Base-by-base conservation (phyloP, 2,329 filamentous ascomycete species). In the Sarocladiaceae sp. region DNA sequence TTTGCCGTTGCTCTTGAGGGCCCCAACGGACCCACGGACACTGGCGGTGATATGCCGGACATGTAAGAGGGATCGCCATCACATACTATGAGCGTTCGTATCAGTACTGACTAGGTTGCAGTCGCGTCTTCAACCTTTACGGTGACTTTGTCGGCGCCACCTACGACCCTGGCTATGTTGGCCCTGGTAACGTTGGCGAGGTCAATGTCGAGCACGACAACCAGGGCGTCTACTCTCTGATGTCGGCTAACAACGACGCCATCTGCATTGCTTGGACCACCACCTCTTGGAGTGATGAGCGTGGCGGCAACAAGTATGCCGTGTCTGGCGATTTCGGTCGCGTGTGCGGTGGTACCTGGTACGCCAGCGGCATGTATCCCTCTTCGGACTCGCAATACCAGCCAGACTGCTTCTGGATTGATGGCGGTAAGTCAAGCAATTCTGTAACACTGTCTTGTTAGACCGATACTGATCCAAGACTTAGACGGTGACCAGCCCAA, bases 101-200 rank as follows among this genome's bases (percentile, higher is more conserved):
- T 21, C 21, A 23, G 41, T 20, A 43, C 26, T 31, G 31, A 45
- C 50, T 34, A 39, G 44, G 44, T 49, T 48, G 58, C 18, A 37
- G 59, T 15, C 53, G 56, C 1, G 47, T 56, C 6, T 59, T 50
- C 48, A 54, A 58, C 24, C 54, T 58, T 39, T 50, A 37, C 2
- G 56, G 53, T 11, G 48, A 46, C 3, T 56, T 53, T 33, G 41
- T 59, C 20, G 56, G 56, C 12, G 50, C 48, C n/a, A 37, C 11
- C 2, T 31, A 18, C 13, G 52, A 53, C 44, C 51, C 51, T 0
- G 55, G 55, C 9, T 40, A 47, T 10, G 48, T 55, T 29, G 18
- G 40, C 3, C 33, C 49, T n/a, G 55, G 56, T 9, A 47, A 51
- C 33, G 52, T 44, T 3, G 32, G 51, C 31, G 49, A 53, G 16